Percentiles rank a stretch among this genome's conserved stretches.
Conservation (phyloP, 768 basidiomycete genomes). For the Clitopilus hobsonii region DNA sequence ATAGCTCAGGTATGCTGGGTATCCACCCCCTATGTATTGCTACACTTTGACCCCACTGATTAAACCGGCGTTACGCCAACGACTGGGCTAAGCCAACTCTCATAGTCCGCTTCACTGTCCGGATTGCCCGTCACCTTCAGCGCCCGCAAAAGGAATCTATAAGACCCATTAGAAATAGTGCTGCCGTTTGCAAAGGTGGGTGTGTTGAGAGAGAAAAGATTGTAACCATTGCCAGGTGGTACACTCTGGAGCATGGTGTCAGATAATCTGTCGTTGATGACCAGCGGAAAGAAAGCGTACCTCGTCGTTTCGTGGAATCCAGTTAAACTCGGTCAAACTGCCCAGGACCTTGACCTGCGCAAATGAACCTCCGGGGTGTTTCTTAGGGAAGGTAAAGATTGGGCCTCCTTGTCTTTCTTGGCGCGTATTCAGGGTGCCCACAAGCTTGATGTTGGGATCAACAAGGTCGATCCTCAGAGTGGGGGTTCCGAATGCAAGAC, state of each 20-base stretch:
- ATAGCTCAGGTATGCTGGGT: too few species aligned
- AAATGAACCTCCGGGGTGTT: slow-evolving; percentile 30
- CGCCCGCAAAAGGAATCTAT: slow-evolving; percentile 34
- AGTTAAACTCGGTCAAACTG: slow-evolving; percentile 40
- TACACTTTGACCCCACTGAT: background rate
- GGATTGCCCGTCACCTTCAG: slow-evolving; percentile 39
- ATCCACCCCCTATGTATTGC: too few species aligned
- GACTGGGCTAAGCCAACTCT: slow-evolving; percentile 42
- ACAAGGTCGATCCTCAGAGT: slow-evolving; percentile 45
- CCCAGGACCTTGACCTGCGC: slow-evolving; percentile 39
- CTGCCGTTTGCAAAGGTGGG: slow-evolving; percentile 42
- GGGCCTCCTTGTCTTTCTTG: slow-evolving; percentile 11
- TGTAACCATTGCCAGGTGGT: slow-evolving; percentile 16
- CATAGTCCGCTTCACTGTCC: slow-evolving; percentile 37
- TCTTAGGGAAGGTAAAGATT: slow-evolving; percentile 37
- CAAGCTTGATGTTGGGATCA: slow-evolving; percentile 32
- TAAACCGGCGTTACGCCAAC: slow-evolving; percentile 17
- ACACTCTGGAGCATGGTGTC: background rate
- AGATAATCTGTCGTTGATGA: background rate
- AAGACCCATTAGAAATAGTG: slow-evolving; percentile 35
- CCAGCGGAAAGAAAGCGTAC: slow-evolving; percentile 20
- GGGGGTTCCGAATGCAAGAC: slow-evolving; percentile 46
- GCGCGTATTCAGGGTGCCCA: slow-evolving; percentile 31
- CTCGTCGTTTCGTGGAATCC: slow-evolving; percentile 40
- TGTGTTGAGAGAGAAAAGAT: slow-evolving; percentile 20